A percentile compares a stretch with the other conserved stretches of the same genome.
Conservation (phyloP, 179 eudicot genomes). For the Corrigiola litoralis region DNA sequence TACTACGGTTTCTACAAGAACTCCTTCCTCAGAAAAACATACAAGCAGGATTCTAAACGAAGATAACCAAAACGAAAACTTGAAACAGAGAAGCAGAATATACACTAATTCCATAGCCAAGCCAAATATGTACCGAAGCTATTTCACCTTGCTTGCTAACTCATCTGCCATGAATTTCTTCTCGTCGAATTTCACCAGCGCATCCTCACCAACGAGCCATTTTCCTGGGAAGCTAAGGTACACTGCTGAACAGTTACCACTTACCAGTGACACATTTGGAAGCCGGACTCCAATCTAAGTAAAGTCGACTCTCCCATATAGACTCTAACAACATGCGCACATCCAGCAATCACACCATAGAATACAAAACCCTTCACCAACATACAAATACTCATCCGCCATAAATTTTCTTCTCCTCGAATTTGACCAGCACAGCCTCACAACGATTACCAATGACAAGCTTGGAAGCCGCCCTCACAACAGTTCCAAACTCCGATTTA, state of each 20-base stretch:
- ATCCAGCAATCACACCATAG: background rate
- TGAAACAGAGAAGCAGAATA: background rate
- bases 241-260: background rate
- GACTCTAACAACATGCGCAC: background rate
- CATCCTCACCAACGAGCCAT: background rate
- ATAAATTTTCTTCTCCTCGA: background rate
- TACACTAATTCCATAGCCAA: background rate
- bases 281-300: too few relatives aligned
- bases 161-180: background rate
- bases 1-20: background rate
- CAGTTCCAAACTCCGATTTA: background rate
- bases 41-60: background rate
- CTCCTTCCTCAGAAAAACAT: background rate
- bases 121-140: background rate
- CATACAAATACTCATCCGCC: background rate
- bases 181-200: background rate
- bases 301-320: background rate
- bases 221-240: background rate
- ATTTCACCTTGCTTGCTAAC: background rate
- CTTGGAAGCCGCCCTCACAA: background rate
- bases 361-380: background rate
- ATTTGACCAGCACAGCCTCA: background rate
- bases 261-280: background rate
- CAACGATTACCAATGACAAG: background rate
- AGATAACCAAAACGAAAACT: background rate